Percentiles rank a stretch among this genome's conserved stretches.
Conservation (phyloP, 768 basidiomycete genomes). For the Trametes coccinea region DNA sequence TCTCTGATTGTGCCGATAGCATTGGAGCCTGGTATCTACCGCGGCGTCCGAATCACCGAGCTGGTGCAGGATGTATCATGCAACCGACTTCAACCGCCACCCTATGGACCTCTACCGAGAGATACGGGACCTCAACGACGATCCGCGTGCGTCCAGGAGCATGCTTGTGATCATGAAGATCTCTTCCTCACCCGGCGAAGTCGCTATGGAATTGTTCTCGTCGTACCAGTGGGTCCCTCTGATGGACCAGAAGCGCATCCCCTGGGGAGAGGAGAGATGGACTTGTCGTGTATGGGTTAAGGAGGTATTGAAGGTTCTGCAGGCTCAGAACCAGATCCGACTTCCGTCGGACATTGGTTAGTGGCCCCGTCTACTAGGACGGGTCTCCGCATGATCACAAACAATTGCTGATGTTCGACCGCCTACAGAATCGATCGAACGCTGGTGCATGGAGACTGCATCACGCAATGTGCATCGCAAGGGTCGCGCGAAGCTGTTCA, state of each 20-base stretch:
- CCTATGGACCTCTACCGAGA: not conserved
- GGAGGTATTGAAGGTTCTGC: not conserved
- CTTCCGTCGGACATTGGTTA: not conserved
- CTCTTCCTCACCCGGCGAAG: not conserved
- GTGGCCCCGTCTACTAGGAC: no score
- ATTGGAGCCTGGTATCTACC: no score
- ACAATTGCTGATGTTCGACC: not conserved
- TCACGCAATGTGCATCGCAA: not conserved
- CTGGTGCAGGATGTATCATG: no score
- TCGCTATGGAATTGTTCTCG: not conserved
- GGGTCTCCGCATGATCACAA: no score
- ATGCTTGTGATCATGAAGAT: not conserved
- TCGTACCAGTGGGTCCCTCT: not conserved
- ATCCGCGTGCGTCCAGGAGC: not conserved
- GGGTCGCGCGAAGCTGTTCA: not conserved
- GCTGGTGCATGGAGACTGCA: not conserved
- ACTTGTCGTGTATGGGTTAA: not conserved
- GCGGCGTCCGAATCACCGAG: no score
- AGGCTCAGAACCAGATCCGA: not conserved
- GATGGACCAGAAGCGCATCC: not conserved
- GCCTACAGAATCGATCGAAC: not conserved
- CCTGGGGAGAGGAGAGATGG: not conserved
- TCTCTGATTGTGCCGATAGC: no score
- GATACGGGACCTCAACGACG: not conserved
- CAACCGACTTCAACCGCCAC: not conserved